phyloP scores from a whole-genome alignment of 169 alveolate species.

The Plasmodium gonderi region DNA sequence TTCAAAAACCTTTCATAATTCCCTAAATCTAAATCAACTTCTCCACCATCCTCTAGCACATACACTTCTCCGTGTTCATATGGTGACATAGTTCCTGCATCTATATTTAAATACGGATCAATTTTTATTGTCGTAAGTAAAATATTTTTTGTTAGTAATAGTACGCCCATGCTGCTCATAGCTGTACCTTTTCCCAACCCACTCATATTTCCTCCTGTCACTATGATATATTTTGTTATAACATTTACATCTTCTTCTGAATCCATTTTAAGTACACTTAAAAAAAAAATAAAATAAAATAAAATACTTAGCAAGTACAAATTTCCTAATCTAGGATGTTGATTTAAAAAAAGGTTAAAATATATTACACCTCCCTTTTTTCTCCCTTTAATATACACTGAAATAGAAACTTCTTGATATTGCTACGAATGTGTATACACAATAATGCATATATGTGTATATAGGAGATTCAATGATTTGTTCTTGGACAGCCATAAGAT shows the following conservation, averaged over 20 bases:
- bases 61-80: slow-evolving; percentile 97
- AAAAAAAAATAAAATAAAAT: not conserved
- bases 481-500: not conserved
- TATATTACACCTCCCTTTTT: not conserved
- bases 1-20: slow-evolving; percentile 97
- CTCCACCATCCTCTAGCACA: slow-evolving; percentile 98
- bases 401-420: no score
- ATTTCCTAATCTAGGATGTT: no score
- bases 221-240: slow-evolving; percentile 89
- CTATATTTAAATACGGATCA: slow-evolving; percentile 96
- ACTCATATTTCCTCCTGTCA: slow-evolving; percentile 96
- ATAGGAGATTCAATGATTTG: not conserved
- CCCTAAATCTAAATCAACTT: slow-evolving; percentile 98
- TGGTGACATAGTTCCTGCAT: slow-evolving; percentile 98
- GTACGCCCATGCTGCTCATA: slow-evolving; percentile 93
- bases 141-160: slow-evolving; percentile 90
- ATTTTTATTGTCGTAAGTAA: slow-evolving; percentile 95
- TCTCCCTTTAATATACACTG: no score
- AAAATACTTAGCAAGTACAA: no score
- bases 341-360: no score
- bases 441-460: not conserved
- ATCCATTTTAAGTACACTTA: not conserved
- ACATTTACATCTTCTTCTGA: slow-evolving; percentile 23
- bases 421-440: no score
- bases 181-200: slow-evolving; percentile 98